Percentiles rank a stretch among this genome's conserved stretches.
Evolutionary conservation across 2,329 filamentous ascomycete genomes (phyloP).

Genomic region (Exophiala oligosperma): DNA sequence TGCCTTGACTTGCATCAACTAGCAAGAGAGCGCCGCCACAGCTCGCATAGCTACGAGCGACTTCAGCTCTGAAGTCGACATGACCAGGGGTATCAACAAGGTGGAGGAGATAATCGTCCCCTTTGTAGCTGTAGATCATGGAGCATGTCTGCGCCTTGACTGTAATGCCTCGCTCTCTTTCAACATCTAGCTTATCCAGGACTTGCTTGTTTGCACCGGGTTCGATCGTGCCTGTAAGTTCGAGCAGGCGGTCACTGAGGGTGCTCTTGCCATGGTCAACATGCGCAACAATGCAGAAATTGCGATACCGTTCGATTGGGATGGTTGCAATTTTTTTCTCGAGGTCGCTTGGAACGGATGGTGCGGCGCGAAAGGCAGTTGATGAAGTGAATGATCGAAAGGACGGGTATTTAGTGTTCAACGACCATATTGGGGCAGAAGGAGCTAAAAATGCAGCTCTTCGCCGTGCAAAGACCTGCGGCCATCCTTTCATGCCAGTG

Average conservation of each 20-base stretch:
- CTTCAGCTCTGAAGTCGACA: slow-evolving; percentile 96
- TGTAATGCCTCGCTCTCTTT: slow-evolving; percentile 92
- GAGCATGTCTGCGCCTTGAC: slow-evolving; percentile 98
- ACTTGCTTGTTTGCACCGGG: slow-evolving; percentile 90
- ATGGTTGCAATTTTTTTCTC: slow-evolving; percentile 57
- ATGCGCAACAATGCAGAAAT: slow-evolving; percentile 98
- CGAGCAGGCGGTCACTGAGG: slow-evolving; percentile 85
- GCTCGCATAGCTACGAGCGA: slow-evolving; percentile 91
- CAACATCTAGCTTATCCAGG: slow-evolving; percentile 94
- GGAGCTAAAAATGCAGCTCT: slow-evolving; percentile 25
- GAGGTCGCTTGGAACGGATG: slow-evolving; percentile 47
- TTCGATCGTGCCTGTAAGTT: slow-evolving; percentile 90
- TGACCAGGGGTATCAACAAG: slow-evolving; percentile 96
- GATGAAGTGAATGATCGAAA: slow-evolving; percentile 34
- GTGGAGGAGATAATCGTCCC: slow-evolving; percentile 87
- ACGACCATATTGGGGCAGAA: slow-evolving; percentile 16
- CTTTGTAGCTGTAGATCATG: slow-evolving; percentile 89
- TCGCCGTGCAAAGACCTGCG: slow-evolving; percentile 30
- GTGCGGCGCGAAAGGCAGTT: slow-evolving; percentile 28
- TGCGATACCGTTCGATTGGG: slow-evolving; percentile 63
- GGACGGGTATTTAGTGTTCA: slow-evolving; percentile 8
- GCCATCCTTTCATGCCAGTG: slow-evolving; percentile 28
- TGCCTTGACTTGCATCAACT: slow-evolving; percentile 92
- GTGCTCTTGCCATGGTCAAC: slow-evolving; percentile 99
- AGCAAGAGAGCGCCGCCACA: slow-evolving; percentile 90